Evolutionary conservation across 140 eudicot species (phyloP).

Genomic region (Flaveria floridana): DNA sequence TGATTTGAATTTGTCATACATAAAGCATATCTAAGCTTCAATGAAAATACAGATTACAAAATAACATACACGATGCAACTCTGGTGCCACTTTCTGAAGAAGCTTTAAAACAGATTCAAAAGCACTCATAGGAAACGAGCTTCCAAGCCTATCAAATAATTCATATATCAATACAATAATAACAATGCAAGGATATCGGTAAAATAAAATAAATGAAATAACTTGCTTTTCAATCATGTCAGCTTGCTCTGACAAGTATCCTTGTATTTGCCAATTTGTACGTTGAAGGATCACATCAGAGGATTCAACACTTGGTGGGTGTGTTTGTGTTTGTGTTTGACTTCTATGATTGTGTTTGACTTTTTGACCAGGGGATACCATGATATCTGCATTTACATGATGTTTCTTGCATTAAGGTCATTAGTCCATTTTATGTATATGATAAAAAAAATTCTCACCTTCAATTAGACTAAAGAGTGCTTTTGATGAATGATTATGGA

Average conservation of each 20-base stretch:
- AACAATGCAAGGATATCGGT: not conserved
- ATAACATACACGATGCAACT: slow-evolving; percentile 78
- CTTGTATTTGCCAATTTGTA: slow-evolving; percentile 91
- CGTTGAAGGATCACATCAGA: slow-evolving; percentile 58
- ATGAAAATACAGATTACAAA: slow-evolving; percentile 15
- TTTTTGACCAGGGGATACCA: slow-evolving; percentile 45
- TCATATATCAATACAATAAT: slow-evolving; percentile 12
- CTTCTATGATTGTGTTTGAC: slow-evolving; percentile 39
- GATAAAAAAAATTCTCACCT: slow-evolving; percentile 40
- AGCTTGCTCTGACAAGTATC: slow-evolving; percentile 82
- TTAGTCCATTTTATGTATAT: not conserved
- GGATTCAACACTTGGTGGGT: slow-evolving; percentile 34
- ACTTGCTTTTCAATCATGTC: slow-evolving; percentile 73
- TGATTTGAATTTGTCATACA: not conserved
- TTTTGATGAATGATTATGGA: slow-evolving; percentile 71
- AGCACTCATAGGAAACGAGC: slow-evolving; percentile 76
- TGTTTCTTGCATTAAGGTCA: slow-evolving; percentile 16
- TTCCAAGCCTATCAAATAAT: slow-evolving; percentile 58
- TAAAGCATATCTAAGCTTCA: not conserved
- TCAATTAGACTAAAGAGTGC: slow-evolving; percentile 57
- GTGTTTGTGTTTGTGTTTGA: slow-evolving; percentile 39
- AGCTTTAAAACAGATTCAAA: slow-evolving; percentile 76
- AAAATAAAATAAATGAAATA: slow-evolving; percentile 3
- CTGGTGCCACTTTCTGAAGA: slow-evolving; percentile 90
- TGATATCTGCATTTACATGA: slow-evolving; percentile 44